Base-by-base conservation (phyloP, 2,329 filamentous ascomycete genomes). In the Fusarium sp. region DNA sequence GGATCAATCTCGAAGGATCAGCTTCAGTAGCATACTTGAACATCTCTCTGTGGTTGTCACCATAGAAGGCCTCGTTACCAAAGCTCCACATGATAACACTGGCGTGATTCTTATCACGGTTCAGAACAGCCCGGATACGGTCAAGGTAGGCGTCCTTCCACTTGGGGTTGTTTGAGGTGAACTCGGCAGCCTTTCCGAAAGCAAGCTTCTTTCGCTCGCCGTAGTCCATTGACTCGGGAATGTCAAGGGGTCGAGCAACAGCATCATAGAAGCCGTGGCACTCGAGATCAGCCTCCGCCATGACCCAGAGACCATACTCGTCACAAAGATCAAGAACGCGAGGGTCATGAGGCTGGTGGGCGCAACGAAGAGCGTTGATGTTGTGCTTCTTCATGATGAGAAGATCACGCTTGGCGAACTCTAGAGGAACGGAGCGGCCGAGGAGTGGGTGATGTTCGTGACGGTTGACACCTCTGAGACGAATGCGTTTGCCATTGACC, bases 31-130 rank as follows among this genome's bases (percentile, higher is more conserved):
- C 86, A 77, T 87, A 91, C 7, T 90, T 82, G 73, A 91, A 90
- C 92, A 94, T 94, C 38, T 88, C 89, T 50, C 84, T 85, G 75
- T 92, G 90, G 76, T 94, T 93, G 14, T 84, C 82, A 2, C 92
- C 92, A 75, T 92, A 93, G 77, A 92, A 93, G 0, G 91, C 88
- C 77, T 94, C 92, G 75, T 94, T 94, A 0, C 92, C 92, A 0
- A 94, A 83, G 51, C 89, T 91, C 92, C 92, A 94, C 45, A 93
- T 88, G 54, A 94, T 89, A 55, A 94, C 85, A n/a, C 86, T 91
- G 1, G 92, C 80, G 72, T 93, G 90, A 65, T 93, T 91, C 81
- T 92, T 92, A 79, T 93, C 91, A 22, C 92, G 85, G 74, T 90
- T 86, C 0, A 94, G 85, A 61, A 93, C 81, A 61, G 92, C 89